Percentiles rank a stretch among this genome's conserved stretches.
These are phyloP conservation scores for Raphanus sativus DNA, from an alignment of 345 rosid genomes.

Conservation along the genomic window DNA sequence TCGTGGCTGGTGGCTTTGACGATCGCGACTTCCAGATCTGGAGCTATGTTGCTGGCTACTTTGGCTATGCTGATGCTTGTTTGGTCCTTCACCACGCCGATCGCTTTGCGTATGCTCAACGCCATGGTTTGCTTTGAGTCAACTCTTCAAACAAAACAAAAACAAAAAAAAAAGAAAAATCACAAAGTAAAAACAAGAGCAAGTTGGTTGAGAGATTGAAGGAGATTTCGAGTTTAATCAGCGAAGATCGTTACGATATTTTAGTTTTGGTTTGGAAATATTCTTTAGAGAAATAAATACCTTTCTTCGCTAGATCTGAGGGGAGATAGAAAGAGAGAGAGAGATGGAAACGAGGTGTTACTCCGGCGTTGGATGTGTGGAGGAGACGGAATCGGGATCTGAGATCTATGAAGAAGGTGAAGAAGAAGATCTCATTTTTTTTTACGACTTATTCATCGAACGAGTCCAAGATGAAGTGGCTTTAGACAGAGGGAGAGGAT, in stretches of 20 bases:
- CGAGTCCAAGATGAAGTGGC: constrained; percentile 18
- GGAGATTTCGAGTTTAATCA: not conserved
- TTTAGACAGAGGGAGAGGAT: not conserved
- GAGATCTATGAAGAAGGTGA: constrained; percentile 22
- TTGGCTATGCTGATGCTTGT: constrained; percentile 76
- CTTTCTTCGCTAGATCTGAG: constrained; percentile 28
- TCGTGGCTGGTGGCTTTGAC: constrained; percentile 97
- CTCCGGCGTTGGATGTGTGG: not conserved
- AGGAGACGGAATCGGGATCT: constrained; percentile 28
- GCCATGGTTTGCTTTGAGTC: constrained; percentile 47
- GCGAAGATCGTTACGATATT: not conserved
- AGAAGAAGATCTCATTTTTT: constrained; percentile 18
- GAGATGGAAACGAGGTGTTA: not conserved
- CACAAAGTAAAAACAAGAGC: not conserved
- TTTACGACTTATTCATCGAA: constrained; percentile 23
- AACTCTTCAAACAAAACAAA: not conserved
- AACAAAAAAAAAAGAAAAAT: not conserved
- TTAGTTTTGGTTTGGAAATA: not conserved
- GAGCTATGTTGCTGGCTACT: constrained; percentile 76
- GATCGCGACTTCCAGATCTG: constrained; percentile 91
- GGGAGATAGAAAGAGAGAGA: not conserved
- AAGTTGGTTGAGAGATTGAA: constrained; percentile 13
- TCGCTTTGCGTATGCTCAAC: constrained; percentile 76
- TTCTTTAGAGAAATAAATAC: constrained; percentile 10
- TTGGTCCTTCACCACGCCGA: constrained; percentile 82